phyloP scores from a whole-genome alignment of 1,139 yeast genomes.

The Geotrichum klebahnii region DNA sequence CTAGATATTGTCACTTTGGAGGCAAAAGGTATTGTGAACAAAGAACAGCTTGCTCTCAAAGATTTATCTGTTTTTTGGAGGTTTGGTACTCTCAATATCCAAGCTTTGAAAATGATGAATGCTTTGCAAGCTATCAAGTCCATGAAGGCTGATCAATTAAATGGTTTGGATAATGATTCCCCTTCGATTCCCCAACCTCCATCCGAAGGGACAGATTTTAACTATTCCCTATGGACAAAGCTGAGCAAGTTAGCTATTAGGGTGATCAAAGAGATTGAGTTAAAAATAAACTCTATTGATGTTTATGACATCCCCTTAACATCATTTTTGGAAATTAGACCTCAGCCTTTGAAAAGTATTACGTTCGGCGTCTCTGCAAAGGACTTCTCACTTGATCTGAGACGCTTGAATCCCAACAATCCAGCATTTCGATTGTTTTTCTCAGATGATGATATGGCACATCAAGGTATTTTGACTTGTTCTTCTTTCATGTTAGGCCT shows the following conservation, averaged over 20 bases:
- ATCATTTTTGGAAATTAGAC: not conserved
- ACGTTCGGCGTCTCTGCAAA: conserved; percentile 35
- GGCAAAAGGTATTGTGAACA: conserved; percentile 37
- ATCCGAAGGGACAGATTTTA: too few species aligned
- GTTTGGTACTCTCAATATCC: conserved; percentile 31
- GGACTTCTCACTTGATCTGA: conserved; percentile 39
- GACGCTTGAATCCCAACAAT: conserved; percentile 40
- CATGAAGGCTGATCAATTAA: not conserved
- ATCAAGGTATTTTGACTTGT: conserved; percentile 41
- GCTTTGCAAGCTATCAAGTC: conserved; percentile 21
- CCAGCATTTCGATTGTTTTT: conserved; percentile 43
- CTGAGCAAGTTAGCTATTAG: conserved; percentile 35
- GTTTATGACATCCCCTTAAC: conserved; percentile 30
- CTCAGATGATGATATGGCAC: conserved; percentile 39
- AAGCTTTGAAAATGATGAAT: conserved; percentile 27
- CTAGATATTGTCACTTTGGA: conserved; percentile 36
- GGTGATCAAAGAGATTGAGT: conserved; percentile 38
- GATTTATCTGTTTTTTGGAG: conserved; percentile 36
- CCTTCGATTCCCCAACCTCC: conserved; percentile 5
- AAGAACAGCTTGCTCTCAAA: conserved; percentile 35
- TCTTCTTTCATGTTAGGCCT: conserved; percentile 39
- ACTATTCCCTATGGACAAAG: conserved; percentile 25
- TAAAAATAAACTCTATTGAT: conserved; percentile 35
- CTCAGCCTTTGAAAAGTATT: not conserved
- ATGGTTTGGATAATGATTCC: not conserved